Base-by-base conservation (phyloP, 257 asterid genomes). In the Thymus quinquecostatus region DNA sequence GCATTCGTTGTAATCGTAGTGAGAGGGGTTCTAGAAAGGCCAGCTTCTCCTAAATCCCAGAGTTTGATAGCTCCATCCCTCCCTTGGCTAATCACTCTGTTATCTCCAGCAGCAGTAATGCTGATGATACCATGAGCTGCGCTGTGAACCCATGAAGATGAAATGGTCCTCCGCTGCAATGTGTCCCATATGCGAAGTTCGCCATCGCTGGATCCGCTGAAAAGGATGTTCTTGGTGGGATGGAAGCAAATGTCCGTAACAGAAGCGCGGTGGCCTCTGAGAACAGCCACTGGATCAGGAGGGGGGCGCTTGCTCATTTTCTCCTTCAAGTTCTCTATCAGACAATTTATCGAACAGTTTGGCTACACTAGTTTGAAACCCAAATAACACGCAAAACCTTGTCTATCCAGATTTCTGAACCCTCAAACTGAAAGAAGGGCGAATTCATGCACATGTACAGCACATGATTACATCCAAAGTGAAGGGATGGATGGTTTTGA, bases 201-300 rank as follows among this genome's bases (percentile, higher is more conserved):
- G n/a, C 99, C 98, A 40, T 94, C 98, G 4, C 97, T 66, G 13
- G 97, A 88, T 68, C 98, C 97, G 2, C 90, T 85, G 82, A 88
- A 86, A 5, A 92, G 69, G 69, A 92, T 66, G 67, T 67, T 80
- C 45, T 82, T 91, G 40, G 77, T 66, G 47, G 97, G 95, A 73
- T 94, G 99, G 77, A 94, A 94, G 82, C 89, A 86, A 60, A 84
- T 74, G 78, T 94, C 99, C 59, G 80, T 86, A 5, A 89, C 96
- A 1, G 99, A 86, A 68, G 99, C 91, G 45, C 97, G 95, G 85
- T 94, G 99, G 77, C 96, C 98, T 68, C 99, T 78, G 53, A 94
- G 96, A 72, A 94, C 97, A 11, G 98, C 84, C 21, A 89, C 91
- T 0, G 98, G 97, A 66, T 89, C 99, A 6, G 98, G 99, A 30